phyloP scores from a whole-genome alignment of 1,139 yeast genomes.

The Saccharomyces hybrid region DNA sequence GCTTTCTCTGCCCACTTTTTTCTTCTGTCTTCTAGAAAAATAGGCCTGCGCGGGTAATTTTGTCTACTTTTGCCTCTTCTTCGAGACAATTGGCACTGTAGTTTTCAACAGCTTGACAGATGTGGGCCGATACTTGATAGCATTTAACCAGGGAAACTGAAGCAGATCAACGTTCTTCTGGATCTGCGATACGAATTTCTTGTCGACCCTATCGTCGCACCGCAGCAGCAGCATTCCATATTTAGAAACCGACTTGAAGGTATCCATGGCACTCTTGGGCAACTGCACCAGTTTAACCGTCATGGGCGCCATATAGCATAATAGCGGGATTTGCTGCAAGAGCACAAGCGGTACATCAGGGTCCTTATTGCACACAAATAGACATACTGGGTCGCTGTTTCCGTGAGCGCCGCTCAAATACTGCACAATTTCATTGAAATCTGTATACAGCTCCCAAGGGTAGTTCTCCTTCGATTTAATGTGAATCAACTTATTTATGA shows the following conservation, averaged over 20 bases:
- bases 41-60: neutral
- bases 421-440: conserved; percentile 21
- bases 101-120: conserved; percentile 14
- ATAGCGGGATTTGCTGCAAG: conserved; percentile 25
- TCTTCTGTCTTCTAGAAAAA: conserved; percentile 4
- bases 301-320: conserved; percentile 17
- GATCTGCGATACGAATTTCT: conserved; percentile 15
- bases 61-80: conserved; percentile 2
- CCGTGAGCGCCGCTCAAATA: conserved; percentile 9
- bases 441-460: conserved; percentile 16
- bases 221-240: conserved; percentile 23
- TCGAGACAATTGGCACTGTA: conserved; percentile 9
- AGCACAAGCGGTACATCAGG: conserved; percentile 19
- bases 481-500: conserved; percentile 15
- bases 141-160: conserved; percentile 25
- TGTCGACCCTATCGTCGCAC: conserved; percentile 17
- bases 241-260: conserved; percentile 3
- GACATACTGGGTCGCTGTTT: conserved; percentile 7
- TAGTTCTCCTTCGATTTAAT: conserved; percentile 10
- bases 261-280: conserved; percentile 20
- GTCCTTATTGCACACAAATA: conserved; percentile 28
- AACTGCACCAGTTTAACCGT: conserved; percentile 24
- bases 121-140: conserved; percentile 4
- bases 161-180: conserved; percentile 13
- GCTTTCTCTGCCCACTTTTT: conserved; percentile 2